A percentile compares a stretch with the other conserved stretches of the same genome.
phyloP scores from a whole-genome alignment of 1,284 basidiomycete genomes.

The Ustilago xerochloae region DNA sequence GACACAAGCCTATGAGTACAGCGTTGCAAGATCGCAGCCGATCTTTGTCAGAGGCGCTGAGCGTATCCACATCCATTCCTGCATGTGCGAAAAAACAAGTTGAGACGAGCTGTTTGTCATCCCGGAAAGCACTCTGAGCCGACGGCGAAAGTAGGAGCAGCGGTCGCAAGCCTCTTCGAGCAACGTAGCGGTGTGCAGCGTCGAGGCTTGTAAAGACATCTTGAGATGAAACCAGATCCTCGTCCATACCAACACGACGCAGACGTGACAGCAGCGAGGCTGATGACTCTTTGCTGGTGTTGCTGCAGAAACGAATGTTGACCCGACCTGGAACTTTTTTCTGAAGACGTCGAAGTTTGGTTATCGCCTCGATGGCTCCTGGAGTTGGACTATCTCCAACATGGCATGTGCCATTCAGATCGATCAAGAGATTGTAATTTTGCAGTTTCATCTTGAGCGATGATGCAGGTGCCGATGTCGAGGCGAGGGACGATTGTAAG shows the following conservation, averaged over 20 bases:
- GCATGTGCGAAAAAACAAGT: constrained; percentile 23
- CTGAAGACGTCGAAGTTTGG: constrained; percentile 25
- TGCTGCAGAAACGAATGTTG: constrained; percentile 44
- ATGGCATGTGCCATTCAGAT: constrained; percentile 47
- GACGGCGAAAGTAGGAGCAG: constrained; percentile 28
- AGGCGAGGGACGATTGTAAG: background rate
- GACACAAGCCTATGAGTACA: constrained; percentile 41
- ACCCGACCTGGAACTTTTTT: constrained; percentile 5
- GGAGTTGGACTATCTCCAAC: constrained; percentile 31
- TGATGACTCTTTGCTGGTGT: constrained; percentile 45
- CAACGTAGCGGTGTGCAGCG: constrained; percentile 20
- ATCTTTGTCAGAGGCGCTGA: constrained; percentile 6
- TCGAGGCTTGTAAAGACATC: constrained; percentile 45
- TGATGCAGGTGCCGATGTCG: background rate
- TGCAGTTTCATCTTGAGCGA: constrained; percentile 1
- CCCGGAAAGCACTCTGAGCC: constrained; percentile 22
- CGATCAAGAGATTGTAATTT: constrained; percentile 43
- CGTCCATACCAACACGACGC: constrained; percentile 15
- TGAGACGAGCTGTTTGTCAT: background rate
- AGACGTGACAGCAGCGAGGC: constrained; percentile 23
- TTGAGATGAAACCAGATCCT: constrained; percentile 11
- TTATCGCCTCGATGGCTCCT: constrained; percentile 28
- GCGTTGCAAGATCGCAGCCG: constrained; percentile 27
- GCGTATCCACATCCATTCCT: constrained; percentile 8
- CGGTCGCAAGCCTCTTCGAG: constrained; percentile 18